Percentiles rank a stretch among this genome's conserved stretches.
Conservation (phyloP, 2,329 filamentous ascomycete species). For the Westerdykella ornata region DNA sequence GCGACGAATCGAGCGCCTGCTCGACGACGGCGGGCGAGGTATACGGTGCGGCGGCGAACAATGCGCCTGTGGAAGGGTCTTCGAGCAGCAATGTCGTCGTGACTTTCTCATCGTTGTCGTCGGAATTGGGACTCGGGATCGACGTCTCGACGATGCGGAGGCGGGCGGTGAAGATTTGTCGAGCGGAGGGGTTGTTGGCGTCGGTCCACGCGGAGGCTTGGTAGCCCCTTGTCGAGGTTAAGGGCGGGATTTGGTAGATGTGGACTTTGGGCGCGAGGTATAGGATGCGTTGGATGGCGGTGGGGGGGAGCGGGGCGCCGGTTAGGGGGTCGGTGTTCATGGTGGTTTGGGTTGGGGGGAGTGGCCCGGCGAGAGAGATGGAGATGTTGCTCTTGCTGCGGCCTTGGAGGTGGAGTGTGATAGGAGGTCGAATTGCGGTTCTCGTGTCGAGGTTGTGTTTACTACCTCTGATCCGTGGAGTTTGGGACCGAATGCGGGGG, state of each 20-base stretch:
- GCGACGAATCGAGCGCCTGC: conserved; percentile 67
- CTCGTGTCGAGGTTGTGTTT: no score
- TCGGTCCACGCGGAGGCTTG: conserved; percentile 69
- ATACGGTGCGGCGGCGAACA: conserved; percentile 83
- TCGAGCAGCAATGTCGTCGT: conserved; percentile 74
- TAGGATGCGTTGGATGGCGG: conserved; percentile 79
- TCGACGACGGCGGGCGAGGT: conserved; percentile 60
- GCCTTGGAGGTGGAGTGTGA: not conserved
- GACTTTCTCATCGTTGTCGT: conserved; percentile 46
- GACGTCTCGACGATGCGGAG: conserved; percentile 73
- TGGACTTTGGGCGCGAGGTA: conserved; percentile 69
- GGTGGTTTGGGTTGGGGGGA: conserved; percentile 2
- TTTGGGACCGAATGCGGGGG: no score
- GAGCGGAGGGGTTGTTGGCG: conserved; percentile 49
- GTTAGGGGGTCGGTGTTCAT: conserved; percentile 69
- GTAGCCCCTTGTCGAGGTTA: conserved; percentile 72
- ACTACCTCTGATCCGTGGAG: no score
- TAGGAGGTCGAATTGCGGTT: no score
- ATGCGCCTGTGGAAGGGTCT: conserved; percentile 61
- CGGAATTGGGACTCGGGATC: conserved; percentile 33
- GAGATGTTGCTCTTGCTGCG: not conserved
- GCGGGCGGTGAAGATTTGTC: conserved; percentile 79
- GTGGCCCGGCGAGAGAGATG: not conserved
- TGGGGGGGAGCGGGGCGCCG: conserved; percentile 58
- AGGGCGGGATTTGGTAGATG: conserved; percentile 80